Base-by-base conservation (phyloP, 495 filamentous ascomycete species). In the Lasiosphaeria miniovina region DNA sequence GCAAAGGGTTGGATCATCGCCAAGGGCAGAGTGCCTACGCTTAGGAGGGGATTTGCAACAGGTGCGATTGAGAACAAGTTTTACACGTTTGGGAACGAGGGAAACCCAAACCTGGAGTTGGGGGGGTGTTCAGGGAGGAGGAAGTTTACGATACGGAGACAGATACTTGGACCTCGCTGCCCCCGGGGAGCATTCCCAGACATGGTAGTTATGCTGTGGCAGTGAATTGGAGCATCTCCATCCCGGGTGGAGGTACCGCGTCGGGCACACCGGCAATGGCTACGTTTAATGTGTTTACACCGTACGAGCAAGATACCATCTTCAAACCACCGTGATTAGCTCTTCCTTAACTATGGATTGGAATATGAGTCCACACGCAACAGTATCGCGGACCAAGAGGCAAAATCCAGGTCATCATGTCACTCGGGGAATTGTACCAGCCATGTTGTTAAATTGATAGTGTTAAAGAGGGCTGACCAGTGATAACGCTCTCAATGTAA, bases 31-130 rank as follows among this genome's bases (percentile, higher is more conserved):
- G n/a, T 77, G 68, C 71, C 73, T 10, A 66, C 61, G 32, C 56
- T 70, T 0, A 65, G 71, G 36, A 69, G 72, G n/a, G 75, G 76
- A 1, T 52, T 76, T 8, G 62, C 68, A 2, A 59, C 61, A 15
- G 76, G 62, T 0, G 66, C 65, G 4, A 60, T 77, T 4, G 69
- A 62, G 17, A 56, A 38, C 0, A 72, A 67, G 59, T 60, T 79
- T 7, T 71, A 70, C 12, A 71, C 73, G 0, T 75, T 80, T 55
- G 76, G 77, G 11, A 75, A 76, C 14, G 76, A 78, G 64, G 77
- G 72, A 4, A 76, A 79, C 49, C 56, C 57, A 10, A 62, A 57
- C 5, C 38, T 54, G 31, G 59, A 48, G 4, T 62, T 54, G 6
- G 59, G 60, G 68, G 70, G 2, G 68, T 73, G 24, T 71, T 62